Conservation (phyloP, 1,284 basidiomycete genomes). For the Psilocybe mexicana region DNA sequence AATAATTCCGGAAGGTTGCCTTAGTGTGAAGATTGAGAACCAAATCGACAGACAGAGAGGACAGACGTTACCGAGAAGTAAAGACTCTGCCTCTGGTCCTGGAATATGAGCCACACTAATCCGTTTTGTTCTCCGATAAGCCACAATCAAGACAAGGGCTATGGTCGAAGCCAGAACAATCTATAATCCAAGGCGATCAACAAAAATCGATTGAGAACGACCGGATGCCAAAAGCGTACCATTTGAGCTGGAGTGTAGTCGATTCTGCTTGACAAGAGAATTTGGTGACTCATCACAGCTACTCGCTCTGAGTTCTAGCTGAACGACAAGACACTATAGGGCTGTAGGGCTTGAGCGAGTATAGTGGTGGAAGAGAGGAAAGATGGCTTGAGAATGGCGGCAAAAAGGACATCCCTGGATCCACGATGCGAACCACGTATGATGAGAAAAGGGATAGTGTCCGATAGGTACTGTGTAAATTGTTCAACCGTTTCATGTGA, state of each 20-base stretch:
- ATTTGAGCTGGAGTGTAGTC: background rate
- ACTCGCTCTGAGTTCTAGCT: background rate
- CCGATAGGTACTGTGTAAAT: slow-evolving; percentile 19
- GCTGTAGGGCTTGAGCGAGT: background rate
- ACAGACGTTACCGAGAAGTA: slow-evolving; percentile 34
- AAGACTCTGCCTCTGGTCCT: slow-evolving; percentile 43
- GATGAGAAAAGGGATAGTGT: slow-evolving; percentile 15
- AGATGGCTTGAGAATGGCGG: slow-evolving; percentile 6
- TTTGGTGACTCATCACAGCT: background rate
- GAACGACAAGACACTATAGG: background rate
- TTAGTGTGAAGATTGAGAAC: slow-evolving; percentile 20
- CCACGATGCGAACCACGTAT: slow-evolving; percentile 14
- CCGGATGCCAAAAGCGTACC: background rate
- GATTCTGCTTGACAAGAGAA: background rate
- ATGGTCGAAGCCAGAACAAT: slow-evolving; percentile 16
- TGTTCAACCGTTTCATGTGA: slow-evolving; percentile 33
- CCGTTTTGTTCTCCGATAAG: slow-evolving; percentile 35
- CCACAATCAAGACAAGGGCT: slow-evolving; percentile 23
- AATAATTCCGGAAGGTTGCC: slow-evolving; percentile 53
- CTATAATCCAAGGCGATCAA: background rate
- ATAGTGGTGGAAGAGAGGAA: slow-evolving; percentile 12
- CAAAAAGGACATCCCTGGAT: slow-evolving; percentile 7
- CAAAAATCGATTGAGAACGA: background rate
- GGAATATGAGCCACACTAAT: slow-evolving; percentile 41
- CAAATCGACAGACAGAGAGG: background rate